phyloP scores from a whole-genome alignment of 164 flowering plant species.

The Malania oleifera region DNA sequence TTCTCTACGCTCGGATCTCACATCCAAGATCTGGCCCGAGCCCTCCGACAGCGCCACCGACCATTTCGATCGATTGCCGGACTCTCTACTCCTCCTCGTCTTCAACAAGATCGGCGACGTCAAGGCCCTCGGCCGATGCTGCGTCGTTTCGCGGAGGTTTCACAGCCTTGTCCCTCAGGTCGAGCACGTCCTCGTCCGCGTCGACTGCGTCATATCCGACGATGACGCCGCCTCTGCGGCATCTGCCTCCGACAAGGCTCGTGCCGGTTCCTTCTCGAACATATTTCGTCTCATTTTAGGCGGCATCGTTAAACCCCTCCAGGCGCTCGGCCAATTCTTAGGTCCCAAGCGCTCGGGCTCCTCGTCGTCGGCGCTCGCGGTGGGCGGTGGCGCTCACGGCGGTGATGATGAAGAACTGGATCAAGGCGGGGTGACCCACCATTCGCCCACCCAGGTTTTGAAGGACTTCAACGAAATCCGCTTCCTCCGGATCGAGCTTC shows the following conservation, averaged over 20 bases:
- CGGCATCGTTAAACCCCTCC: conserved; percentile 65
- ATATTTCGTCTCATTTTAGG: conserved; percentile 46
- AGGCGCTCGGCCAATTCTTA: conserved; percentile 54
- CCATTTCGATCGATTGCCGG: conserved; percentile 70
- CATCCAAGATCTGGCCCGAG: conserved; percentile 32
- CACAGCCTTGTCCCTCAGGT: conserved; percentile 71
- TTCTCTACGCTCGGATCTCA: conserved; percentile 35
- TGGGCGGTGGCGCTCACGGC: conserved; percentile 9
- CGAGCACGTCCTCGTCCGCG: conserved; percentile 72
- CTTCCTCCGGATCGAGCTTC: conserved; percentile 69
- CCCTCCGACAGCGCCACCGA: conserved; percentile 28
- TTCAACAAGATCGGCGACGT: conserved; percentile 87
- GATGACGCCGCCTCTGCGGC: conserved; percentile 49
- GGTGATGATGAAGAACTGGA: conserved; percentile 38
- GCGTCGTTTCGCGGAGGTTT: conserved; percentile 70
- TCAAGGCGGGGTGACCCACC: conserved; percentile 67
- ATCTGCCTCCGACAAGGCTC: conserved; percentile 37
- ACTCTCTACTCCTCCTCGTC: conserved; percentile 58
- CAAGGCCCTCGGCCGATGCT: conserved; percentile 80
- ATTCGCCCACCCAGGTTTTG: conserved; percentile 84
- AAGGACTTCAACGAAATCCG: conserved; percentile 77
- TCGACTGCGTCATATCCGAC: conserved; percentile 86
- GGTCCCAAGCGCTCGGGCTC: conserved; percentile 32
- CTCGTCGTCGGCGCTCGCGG: conserved; percentile 18
- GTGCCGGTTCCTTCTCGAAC: conserved; percentile 30